Percentiles rank a stretch among this genome's conserved stretches.
These are phyloP conservation scores for Fraxinus xanthoxyloides DNA, from an alignment of 305 asterid genomes.

Conservation along the genomic window DNA sequence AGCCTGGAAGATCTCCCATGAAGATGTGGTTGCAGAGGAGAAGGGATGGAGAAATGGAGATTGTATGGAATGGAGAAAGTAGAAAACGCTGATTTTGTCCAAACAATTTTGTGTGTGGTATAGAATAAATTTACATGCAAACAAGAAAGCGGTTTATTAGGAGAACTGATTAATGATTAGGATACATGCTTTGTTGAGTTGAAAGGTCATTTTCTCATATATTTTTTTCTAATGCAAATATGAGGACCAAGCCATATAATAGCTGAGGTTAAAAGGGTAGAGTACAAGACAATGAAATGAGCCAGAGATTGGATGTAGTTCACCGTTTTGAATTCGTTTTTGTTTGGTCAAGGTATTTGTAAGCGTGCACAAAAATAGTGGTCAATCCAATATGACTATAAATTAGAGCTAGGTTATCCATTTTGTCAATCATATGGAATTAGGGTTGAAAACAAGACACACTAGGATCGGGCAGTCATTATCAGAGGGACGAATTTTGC, in stretches of 20 bases:
- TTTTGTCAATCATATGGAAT: no score
- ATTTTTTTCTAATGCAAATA: no score
- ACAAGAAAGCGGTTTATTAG: conserved; percentile 25
- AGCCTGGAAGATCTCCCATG: conserved; percentile 60
- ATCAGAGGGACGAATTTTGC: background rate
- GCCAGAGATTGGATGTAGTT: no score
- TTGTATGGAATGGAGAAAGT: conserved; percentile 22
- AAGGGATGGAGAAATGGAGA: background rate
- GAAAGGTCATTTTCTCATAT: background rate
- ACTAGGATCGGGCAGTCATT: no score
- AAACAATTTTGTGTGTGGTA: conserved; percentile 25
- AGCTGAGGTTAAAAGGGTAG: background rate
- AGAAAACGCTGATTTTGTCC: conserved; percentile 27
- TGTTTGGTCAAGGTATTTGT: no score
- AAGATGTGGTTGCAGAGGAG: background rate
- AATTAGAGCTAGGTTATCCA: no score
- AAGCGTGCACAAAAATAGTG: no score
- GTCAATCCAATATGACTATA: no score
- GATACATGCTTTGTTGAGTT: background rate
- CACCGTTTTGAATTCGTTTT: no score
- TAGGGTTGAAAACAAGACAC: no score
- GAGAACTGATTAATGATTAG: background rate
- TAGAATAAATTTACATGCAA: background rate
- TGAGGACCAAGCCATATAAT: no score
- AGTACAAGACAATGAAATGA: background rate